These are phyloP conservation scores for Colletotrichum sp. DNA, from an alignment of 2,329 filamentous ascomycete genomes.

Conservation along the genomic window DNA sequence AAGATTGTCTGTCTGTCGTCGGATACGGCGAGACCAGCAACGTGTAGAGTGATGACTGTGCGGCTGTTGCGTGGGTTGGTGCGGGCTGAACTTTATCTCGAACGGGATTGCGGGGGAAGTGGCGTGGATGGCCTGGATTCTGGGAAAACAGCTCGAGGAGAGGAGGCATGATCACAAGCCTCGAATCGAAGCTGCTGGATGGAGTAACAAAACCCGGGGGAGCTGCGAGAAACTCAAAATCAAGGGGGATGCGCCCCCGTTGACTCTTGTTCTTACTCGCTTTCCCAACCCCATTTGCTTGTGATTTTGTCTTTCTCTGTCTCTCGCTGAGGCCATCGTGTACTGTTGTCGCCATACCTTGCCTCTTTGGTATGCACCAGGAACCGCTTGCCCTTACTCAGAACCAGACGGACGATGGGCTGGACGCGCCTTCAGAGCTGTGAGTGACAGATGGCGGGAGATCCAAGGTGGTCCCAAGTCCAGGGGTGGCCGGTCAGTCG, in stretches of 20 bases:
- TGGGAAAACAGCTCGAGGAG: neutral
- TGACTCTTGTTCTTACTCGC: neutral
- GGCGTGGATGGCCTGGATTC: neutral
- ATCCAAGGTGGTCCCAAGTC: neutral
- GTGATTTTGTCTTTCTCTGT: neutral
- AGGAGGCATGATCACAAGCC: slow-evolving; percentile 11
- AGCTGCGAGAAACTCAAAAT: slow-evolving; percentile 4
- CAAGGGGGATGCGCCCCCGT: neutral
- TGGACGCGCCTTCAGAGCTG: neutral
- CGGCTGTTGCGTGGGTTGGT: slow-evolving; percentile 7
- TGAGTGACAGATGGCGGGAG: neutral
- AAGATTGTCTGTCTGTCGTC: neutral
- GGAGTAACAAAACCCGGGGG: neutral
- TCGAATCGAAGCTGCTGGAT: neutral
- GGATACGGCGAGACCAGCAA: slow-evolving; percentile 3
- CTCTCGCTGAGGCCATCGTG: neutral
- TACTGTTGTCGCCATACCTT: neutral
- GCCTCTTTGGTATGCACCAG: neutral
- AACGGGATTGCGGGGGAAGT: slow-evolving; percentile 14
- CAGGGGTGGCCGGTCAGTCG: neutral
- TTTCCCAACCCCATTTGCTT: slow-evolving; percentile 1
- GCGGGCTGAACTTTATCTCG: slow-evolving; percentile 20
- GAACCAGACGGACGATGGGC: neutral
- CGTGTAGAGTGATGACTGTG: slow-evolving; percentile 1
- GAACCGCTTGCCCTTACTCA: neutral